These are phyloP conservation scores for Hemileccinum rubropunctum DNA, from an alignment of 768 basidiomycete species.

Conservation along the genomic window DNA sequence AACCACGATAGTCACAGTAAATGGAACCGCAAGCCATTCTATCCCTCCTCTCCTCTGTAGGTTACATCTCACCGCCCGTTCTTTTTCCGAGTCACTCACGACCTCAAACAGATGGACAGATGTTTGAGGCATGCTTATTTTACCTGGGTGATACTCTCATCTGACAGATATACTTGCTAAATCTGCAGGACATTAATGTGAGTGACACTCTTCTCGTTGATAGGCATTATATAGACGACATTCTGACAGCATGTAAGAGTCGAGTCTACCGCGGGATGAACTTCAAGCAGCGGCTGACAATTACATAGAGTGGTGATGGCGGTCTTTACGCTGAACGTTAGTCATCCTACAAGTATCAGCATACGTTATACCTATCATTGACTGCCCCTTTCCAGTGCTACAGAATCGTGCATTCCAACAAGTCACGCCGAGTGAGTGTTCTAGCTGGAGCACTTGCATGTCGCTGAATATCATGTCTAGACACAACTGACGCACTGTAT, in stretches of 20 bases:
- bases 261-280: neutral
- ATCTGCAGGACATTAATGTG: constrained; percentile 65
- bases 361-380: neutral
- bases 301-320: constrained; percentile 56
- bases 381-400: no score
- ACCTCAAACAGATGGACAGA: constrained; percentile 46
- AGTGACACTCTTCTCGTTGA: constrained; percentile 21
- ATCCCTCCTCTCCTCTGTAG: constrained; percentile 51
- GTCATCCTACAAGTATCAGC: constrained; percentile 10
- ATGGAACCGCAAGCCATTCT: constrained; percentile 45
- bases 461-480: no score
- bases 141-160: neutral
- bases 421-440: constrained; percentile 49
- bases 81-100: neutral
- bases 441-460: no score
- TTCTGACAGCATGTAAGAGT: constrained; percentile 33
- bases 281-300: constrained; percentile 23
- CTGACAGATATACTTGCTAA: neutral
- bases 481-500: no score
- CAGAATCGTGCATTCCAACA: constrained; percentile 69
- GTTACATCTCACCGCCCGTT: neutral
- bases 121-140: constrained; percentile 50
- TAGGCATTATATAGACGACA: neutral
- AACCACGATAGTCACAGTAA: constrained; percentile 40
- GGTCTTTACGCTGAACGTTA: constrained; percentile 60